Evolutionary conservation across 1,284 basidiomycete species (phyloP), one percentile per base, ranked within the genome.

Genomic region (Cerrena zonata): DNA sequence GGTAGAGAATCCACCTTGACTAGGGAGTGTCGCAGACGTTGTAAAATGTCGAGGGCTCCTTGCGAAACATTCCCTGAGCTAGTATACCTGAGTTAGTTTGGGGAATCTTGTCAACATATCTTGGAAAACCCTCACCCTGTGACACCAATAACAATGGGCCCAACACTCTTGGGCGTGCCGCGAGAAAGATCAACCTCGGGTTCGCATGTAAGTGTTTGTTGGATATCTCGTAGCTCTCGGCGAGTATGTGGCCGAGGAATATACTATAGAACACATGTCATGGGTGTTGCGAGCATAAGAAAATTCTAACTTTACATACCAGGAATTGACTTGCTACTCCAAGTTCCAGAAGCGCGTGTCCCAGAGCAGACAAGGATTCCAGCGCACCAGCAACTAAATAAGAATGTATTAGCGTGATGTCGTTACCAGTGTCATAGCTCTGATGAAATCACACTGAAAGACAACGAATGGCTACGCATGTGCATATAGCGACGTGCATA

Each of bases 241-340:
- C 82, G 79, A 0, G 84, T 86, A 59, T 91, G 88, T 5, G 91
- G 90, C 13, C 90, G 80, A 1, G 90, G 87, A 0, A 88, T 84
- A 61, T 86, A 84, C 88, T 89, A 53, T 7, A 21, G 11, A 27
- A 27, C 22, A 39, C 38, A 45, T 4, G 49, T 10, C 18, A 46
- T 30, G 25, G 15, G 5, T 23, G 19, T 21, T 22, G 7, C 19
- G 37, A 19, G 13, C 27, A 36, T 10, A n/a, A 26, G 44, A 21
- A 23, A 36, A 30, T 27, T 43, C 34, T 19, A 18, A 48, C 5
- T 40, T 5, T 13, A 34, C 45, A 27, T 59, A 91, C 89, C 10
- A 94, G 73, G 62, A 94, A 88, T 0, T 91, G 89, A 11, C 87
- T 87, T 0, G 89, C 83, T 7, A 91, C 75, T 0, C 92, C 92